phyloP scores from a whole-genome alignment of 768 basidiomycete species.

The Tephrocybe sp. region DNA sequence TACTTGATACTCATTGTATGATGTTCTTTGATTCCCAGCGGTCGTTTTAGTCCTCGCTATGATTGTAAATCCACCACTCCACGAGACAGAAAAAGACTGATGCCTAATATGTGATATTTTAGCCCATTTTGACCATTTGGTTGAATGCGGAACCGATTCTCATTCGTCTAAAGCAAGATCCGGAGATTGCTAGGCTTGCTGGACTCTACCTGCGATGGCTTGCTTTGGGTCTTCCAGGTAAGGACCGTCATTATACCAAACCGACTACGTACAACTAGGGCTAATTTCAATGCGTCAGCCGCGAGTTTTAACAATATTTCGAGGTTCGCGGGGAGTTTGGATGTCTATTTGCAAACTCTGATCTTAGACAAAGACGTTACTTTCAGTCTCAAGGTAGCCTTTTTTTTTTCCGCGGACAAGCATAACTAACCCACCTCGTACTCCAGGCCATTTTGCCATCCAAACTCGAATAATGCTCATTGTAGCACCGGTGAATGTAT shows the following conservation, averaged over 20 bases:
- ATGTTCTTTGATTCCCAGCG: background rate
- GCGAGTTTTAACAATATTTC: slow-evolving; percentile 44
- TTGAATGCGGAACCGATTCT: slow-evolving; percentile 64
- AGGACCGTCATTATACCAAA: slow-evolving; percentile 17
- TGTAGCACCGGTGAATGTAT: slow-evolving; percentile 81
- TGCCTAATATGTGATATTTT: background rate
- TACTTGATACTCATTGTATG: no score
- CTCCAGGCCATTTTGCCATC: slow-evolving; percentile 81
- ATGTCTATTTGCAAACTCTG: background rate
- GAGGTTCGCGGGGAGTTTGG: slow-evolving; percentile 20
- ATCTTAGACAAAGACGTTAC: slow-evolving; percentile 46
- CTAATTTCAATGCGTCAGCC: slow-evolving; percentile 26
- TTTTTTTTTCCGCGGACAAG: background rate
- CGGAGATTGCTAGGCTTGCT: slow-evolving; percentile 76
- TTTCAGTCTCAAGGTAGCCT: slow-evolving; percentile 80
- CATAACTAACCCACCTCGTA: background rate
- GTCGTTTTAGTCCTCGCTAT: no score
- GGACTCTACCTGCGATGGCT: slow-evolving; percentile 70
- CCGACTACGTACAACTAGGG: background rate
- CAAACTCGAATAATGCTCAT: slow-evolving; percentile 82
- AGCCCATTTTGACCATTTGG: background rate
- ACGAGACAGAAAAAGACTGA: background rate
- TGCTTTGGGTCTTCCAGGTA: slow-evolving; percentile 68
- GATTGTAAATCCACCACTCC: no score
- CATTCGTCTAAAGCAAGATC: slow-evolving; percentile 70